Base-by-base conservation (phyloP, 306 rosid species). In the Casuarina glauca region DNA sequence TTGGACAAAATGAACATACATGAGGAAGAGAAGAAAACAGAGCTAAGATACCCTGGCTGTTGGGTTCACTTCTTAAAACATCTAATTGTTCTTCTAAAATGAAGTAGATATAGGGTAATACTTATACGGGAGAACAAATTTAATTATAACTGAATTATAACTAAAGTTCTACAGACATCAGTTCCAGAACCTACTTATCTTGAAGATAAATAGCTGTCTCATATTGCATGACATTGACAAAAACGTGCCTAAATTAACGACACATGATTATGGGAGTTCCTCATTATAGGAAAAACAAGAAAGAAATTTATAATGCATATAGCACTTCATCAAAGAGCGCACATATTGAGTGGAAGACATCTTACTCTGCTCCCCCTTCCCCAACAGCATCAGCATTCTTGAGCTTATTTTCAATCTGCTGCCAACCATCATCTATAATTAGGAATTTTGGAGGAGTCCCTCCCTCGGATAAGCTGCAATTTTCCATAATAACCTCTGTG, bases 391-490 rank as follows among this genome's bases (percentile, higher is more conserved):
- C 81, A 16, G 73, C 71, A 55, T 90, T 92, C 84, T 88, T 91
- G 68, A 77, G 43, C 79, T 89, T 91, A 70, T 70, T 84, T 80
- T 96, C 99, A 81, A 91, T 93, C 88, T 96, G 94, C 82, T 96
- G 99, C 99, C 99, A 96, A 36, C 99, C 99, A 84, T 96, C 99
- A 69, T 96, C 99, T 77, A 96, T 88, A 63, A 96, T 96, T 66
- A 93, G 89, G 81, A 96, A 93, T 78, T 89, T 80, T 9, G 99
- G 91, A 39, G 99, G 99, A 5, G 93, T 87, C 73, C 97, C 99
- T 36, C 99, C 99, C 50, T 74, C 82, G 11, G 95, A 84, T 66
- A 95, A 83, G 86, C 97, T 91, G 92, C 88, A 88, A 73, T 74
- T 26, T 70, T 53, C 48, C 74, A 69, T 76, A 82, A 44, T 5